Evolutionary conservation across 1,139 yeast species (phyloP).

Genomic region (Geotrichum fermentans): DNA sequence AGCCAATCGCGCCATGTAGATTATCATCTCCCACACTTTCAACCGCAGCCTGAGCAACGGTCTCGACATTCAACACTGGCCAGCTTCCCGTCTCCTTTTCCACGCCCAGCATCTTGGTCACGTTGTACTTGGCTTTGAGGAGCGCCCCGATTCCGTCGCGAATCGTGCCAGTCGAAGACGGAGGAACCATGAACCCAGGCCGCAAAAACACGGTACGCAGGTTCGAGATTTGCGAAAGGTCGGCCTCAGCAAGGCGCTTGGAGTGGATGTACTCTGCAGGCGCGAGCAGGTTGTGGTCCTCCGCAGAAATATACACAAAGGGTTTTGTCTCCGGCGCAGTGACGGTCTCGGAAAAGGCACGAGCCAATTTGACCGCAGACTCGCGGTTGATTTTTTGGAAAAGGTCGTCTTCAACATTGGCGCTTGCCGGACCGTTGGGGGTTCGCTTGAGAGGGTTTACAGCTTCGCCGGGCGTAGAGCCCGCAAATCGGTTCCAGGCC

Average conservation of each 20-base stretch:
- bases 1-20: constrained; percentile 53
- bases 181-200: constrained; percentile 70
- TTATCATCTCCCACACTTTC: constrained; percentile 49
- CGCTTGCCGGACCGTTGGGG: neutral
- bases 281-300: constrained; percentile 55
- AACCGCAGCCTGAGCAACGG: constrained; percentile 58
- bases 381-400: constrained; percentile 64
- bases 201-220: constrained; percentile 62
- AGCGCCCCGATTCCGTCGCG: constrained; percentile 24
- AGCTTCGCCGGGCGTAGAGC: neutral
- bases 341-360: constrained; percentile 42
- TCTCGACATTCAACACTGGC: constrained; percentile 64
- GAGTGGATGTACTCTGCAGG: constrained; percentile 68
- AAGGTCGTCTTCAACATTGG: constrained; percentile 32
- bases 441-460: constrained; percentile 14
- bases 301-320: constrained; percentile 80
- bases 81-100: constrained; percentile 39
- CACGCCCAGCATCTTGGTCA: constrained; percentile 14
- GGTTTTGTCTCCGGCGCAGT: constrained; percentile 32
- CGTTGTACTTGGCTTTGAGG: constrained; percentile 17
- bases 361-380: constrained; percentile 64
- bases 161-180: constrained; percentile 14
- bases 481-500: neutral
- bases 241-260: constrained; percentile 71
- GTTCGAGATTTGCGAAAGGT: constrained; percentile 38